Evolutionary conservation across 495 filamentous ascomycete species (phyloP), one percentile per base, ranked within the genome.

Genomic region (Penicillium subrubescens): DNA sequence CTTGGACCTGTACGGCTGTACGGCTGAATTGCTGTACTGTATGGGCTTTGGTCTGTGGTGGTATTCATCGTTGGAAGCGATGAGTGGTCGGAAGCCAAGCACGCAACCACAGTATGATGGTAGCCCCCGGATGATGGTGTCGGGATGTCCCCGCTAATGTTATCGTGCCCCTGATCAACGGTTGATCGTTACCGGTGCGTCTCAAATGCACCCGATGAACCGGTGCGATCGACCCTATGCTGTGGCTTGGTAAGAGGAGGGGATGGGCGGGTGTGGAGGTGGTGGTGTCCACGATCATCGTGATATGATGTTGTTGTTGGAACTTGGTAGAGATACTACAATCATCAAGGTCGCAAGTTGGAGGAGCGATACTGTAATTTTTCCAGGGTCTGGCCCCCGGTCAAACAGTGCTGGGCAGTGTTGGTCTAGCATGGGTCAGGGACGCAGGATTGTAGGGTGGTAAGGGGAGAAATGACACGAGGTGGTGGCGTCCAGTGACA

Each of bases 121-220:
- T 3, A n/a, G 11, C 17, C 19, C 43, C 43, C n/a, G 19, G 43
- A 23, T 21, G 10, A 5, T 21, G 44, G 23, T 12, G 44, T 23
- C 12, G 19, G 43, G 43, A 21, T 8, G 8, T 23, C 63, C 19
- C 35, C 48, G 58, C 55, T 25, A 37, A 48, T 48, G 2, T 23
- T 23, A 48, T 12, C 3, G n/a, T 11, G 27, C 69, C 66, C 70
- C 67, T 72, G 70, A 72, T 70, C 70, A 70, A 53, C 57, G 17
- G 67, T 57, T 67, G 67, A 72, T 72, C 70, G n/a, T 55, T 33
- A 33, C 31, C 2, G 31, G 31, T 33, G 31, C 25, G 31, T 33
- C 31, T 33, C 31, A 31, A 31, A 33, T 33, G 31, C 31, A 6
- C 31, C 31, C 31, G 31, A 33, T 33, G 31, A 33, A 33, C 31